phyloP scores from a whole-genome alignment of 2,329 filamentous ascomycete species.

The Aaosphaeria arxii region DNA sequence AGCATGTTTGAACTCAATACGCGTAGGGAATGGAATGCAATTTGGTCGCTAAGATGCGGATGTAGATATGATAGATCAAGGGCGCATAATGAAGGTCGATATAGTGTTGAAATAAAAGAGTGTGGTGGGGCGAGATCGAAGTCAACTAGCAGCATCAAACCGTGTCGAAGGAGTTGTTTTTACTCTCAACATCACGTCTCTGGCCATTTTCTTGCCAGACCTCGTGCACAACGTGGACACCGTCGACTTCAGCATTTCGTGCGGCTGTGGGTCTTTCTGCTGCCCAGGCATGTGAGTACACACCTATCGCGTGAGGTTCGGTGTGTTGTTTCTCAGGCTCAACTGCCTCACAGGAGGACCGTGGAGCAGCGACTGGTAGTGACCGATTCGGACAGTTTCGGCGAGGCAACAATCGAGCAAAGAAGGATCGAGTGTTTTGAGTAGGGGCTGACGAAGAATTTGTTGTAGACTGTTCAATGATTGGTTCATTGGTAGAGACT shows the following conservation, averaged over 20 bases:
- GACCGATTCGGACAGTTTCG: too few species aligned
- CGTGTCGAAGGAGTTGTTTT: too few species aligned
- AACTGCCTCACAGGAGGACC: background rate
- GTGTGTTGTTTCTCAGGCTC: background rate
- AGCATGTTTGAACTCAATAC: too few species aligned
- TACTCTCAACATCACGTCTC: too few species aligned
- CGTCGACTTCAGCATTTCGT: slow-evolving; percentile 3
- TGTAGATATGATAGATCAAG: too few species aligned
- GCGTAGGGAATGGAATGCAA: too few species aligned
- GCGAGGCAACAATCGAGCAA: background rate
- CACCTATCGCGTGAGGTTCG: slow-evolving; percentile 4
- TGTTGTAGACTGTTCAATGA: background rate
- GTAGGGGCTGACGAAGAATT: background rate
- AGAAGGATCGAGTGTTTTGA: background rate
- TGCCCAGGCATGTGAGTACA: slow-evolving; percentile 24
- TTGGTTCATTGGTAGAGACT: slow-evolving; percentile 8
- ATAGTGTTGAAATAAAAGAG: too few species aligned
- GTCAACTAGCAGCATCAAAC: too few species aligned
- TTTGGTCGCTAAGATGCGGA: too few species aligned
- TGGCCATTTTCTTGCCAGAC: slow-evolving; percentile 12
- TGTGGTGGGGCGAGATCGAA: too few species aligned
- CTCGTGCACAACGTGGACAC: slow-evolving; percentile 25
- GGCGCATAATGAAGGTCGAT: too few species aligned
- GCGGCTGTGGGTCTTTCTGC: slow-evolving; percentile 5
- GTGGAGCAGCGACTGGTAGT: background rate